A percentile compares a stretch with the other conserved stretches of the same genome.
Conservation (phyloP, 1,284 basidiomycete species). For the Apiotrichum laibachii region DNA sequence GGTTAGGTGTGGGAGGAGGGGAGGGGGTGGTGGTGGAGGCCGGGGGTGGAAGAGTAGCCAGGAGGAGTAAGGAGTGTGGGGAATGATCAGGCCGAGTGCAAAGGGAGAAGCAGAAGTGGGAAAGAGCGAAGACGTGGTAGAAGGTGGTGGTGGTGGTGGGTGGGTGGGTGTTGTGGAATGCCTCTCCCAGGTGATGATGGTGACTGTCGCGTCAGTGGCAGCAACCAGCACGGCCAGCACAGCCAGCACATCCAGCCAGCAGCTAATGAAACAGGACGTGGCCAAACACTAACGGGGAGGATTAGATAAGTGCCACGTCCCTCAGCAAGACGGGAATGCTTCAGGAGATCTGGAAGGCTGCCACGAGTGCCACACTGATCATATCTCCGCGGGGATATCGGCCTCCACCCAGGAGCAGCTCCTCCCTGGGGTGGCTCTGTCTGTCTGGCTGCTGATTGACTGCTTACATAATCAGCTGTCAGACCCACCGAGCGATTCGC, state of each 20-base stretch:
- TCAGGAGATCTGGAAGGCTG: no score
- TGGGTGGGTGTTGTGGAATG: not conserved
- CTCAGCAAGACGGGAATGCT: no score
- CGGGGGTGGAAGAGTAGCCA: not conserved
- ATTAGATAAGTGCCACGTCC: no score
- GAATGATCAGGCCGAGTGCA: not conserved
- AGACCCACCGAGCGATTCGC: not conserved
- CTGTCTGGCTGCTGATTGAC: no score
- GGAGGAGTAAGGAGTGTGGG: not conserved
- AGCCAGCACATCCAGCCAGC: not conserved
- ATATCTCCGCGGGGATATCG: no score
- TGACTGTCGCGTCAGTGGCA: constrained; percentile 2
- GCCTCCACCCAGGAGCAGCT: no score
- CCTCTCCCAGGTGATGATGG: not conserved
- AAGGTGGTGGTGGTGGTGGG: not conserved
- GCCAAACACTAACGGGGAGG: not conserved
- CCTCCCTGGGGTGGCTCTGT: no score
- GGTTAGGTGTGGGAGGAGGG: not conserved
- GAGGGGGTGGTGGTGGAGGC: not conserved
- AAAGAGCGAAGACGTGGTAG: no score
- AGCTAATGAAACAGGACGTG: not conserved
- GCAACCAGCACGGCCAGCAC: no score
- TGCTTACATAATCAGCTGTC: not conserved
- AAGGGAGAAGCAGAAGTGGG: not conserved
- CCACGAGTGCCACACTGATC: no score